Base-by-base conservation (phyloP, 129 eudicot species). In the Lactuca sativa region DNA sequence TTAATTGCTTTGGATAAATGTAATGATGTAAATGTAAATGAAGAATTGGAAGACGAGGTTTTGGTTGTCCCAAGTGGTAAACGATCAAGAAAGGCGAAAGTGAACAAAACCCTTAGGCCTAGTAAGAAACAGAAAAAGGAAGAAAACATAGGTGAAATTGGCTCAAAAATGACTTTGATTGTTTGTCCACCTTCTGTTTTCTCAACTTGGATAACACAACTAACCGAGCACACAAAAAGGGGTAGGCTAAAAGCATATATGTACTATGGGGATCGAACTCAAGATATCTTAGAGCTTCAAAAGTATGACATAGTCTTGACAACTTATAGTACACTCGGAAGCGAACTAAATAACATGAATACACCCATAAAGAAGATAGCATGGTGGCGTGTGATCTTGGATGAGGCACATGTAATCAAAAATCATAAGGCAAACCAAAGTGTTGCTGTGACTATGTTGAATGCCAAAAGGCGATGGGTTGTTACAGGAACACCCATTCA, bases 401-500 rank as follows among this genome's bases (percentile, higher is more conserved):
- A 92, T 55, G 98, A 92, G 81, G 98, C 96, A 7, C 98, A 92
- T 82, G 59, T 86, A 67, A 89, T 92, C 21, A 92, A 89, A 82
- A 92, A 89, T 83, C 72, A 64, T 48, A 85, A 59, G 16, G 68
- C 95, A 11, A 75, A 75, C 52, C 98, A 84, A 51, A 86, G 89
- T 59, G 76, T 63, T 6, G 98, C 98, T 17, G 96, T 92, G 52
- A 78, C 64, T 60, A 72, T 55, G 37, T 68, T 92, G 71, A 79
- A 74, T 43, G 92, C 92, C 37, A 83, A 71, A 54, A 78, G 91
- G 43, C 84, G 98, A 76, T 92, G 98, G 98, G 90, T 83, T 33
- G 96, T 92, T 54, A 86, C 92, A 0, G 98, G 98, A 67, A 92
- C 98, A 32, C 98, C 98, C 21, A 81, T 92, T 76, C 96, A 92